A percentile compares a stretch with the other conserved stretches of the same genome.
Evolutionary conservation across 192 early-diverging fungal genomes (phyloP).

Genomic region (Chytriomyces confervae): DNA sequence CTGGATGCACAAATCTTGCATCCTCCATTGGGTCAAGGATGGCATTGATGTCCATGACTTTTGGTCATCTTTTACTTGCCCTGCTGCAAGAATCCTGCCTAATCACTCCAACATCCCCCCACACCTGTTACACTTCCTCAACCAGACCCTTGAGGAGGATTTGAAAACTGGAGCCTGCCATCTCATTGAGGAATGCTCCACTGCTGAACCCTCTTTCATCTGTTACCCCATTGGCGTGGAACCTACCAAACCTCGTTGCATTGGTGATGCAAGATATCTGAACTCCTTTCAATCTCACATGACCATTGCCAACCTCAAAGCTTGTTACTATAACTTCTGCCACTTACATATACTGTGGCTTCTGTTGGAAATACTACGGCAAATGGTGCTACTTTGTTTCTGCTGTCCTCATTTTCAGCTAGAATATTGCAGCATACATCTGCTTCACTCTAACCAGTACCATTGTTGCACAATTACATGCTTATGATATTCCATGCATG

Average conservation of each 20-base stretch:
- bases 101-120: constrained; percentile 13
- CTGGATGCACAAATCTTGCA: not conserved
- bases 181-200: not conserved
- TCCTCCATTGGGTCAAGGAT: not conserved
- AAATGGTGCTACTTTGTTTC: not conserved
- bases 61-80: not conserved
- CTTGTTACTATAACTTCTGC: constrained; percentile 1
- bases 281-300: constrained; percentile 1
- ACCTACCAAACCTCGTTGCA: not conserved
- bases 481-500: not conserved
- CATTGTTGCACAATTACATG: not conserved
- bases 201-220: not conserved
- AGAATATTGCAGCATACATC: not conserved
- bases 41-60: constrained; percentile 2
- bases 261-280: not conserved
- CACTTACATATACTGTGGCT: not conserved
- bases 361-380: not conserved
- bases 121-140: not conserved
- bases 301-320: not conserved
- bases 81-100: not conserved
- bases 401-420: not conserved
- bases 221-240: constrained; percentile 5
- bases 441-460: not conserved
- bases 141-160: not conserved
- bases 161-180: not conserved